phyloP scores from a whole-genome alignment of 164 flowering plant species.

The Vitis cinerea region DNA sequence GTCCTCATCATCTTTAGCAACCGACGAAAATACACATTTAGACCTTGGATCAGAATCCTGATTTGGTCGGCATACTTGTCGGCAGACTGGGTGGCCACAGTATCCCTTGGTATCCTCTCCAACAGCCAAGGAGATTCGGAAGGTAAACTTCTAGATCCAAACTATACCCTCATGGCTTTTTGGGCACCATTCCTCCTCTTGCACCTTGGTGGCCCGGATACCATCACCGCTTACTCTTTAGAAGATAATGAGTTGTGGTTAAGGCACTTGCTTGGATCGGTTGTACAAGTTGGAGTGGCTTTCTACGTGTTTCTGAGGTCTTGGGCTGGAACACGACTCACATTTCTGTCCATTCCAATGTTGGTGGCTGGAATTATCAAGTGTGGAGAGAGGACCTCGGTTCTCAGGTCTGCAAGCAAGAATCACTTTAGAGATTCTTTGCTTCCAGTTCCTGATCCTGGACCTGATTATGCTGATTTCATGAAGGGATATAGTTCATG shows the following conservation, averaged over 20 bases:
- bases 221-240: conserved; percentile 31
- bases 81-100: conserved; percentile 17
- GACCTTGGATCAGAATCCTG: neutral
- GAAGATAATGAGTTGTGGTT: conserved; percentile 30
- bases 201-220: conserved; percentile 32
- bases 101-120: conserved; percentile 14
- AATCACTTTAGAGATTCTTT: neutral
- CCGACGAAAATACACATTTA: conserved; percentile 3
- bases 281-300: conserved; percentile 4
- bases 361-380: conserved; percentile 22
- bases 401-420: conserved; percentile 11
- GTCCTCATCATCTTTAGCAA: conserved; percentile 11
- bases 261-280: conserved; percentile 15
- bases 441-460: neutral
- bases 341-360: conserved; percentile 12
- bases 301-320: neutral
- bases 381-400: conserved; percentile 17
- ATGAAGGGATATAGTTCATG: too few species aligned
- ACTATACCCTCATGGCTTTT: conserved; percentile 1
- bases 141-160: neutral
- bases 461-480: neutral
- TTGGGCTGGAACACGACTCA: neutral
- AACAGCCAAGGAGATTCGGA: neutral
- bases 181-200: conserved; percentile 29
- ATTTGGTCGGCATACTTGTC: conserved; percentile 15